Conservation (phyloP, 345 rosid genomes). For the Turnera subulata region DNA sequence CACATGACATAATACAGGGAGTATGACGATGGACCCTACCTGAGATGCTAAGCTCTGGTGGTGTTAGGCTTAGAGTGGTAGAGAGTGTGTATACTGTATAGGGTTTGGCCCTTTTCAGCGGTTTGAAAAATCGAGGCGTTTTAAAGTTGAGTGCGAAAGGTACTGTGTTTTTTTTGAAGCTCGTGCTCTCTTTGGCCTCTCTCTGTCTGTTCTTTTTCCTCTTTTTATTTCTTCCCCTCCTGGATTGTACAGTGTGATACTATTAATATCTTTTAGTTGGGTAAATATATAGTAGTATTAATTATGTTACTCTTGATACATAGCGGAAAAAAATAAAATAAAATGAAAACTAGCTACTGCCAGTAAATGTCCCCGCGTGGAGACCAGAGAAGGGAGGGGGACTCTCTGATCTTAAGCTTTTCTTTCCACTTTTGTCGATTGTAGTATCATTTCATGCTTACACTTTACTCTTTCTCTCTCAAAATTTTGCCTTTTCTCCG, state of each 20-base stretch:
- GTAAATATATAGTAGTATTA: neutral
- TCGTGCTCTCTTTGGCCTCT: slow-evolving; percentile 14
- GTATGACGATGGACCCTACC: neutral
- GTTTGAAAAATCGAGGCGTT: slow-evolving; percentile 22
- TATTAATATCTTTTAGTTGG: too few species aligned
- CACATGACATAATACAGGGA: too few species aligned
- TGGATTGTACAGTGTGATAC: too few species aligned
- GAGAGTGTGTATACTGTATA: too few species aligned
- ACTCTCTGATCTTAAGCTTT: slow-evolving; percentile 4
- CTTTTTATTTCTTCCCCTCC: neutral
- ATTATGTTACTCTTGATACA: neutral
- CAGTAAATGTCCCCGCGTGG: slow-evolving; percentile 9
- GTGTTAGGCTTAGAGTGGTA: neutral
- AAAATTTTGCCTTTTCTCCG: neutral
- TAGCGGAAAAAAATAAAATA: neutral
- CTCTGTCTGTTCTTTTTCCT: neutral
- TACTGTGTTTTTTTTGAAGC: slow-evolving; percentile 28
- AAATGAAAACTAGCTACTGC: neutral
- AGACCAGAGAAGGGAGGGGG: neutral
- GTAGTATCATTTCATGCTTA: slow-evolving; percentile 14
- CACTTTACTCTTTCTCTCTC: neutral
- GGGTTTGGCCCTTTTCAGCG: slow-evolving; percentile 6
- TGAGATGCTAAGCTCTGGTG: neutral
- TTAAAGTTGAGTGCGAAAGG: slow-evolving; percentile 14
- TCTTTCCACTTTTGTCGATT: slow-evolving; percentile 17